phyloP scores from a whole-genome alignment of 2,329 filamentous ascomycete genomes.

The Fusarium ambrosium region DNA sequence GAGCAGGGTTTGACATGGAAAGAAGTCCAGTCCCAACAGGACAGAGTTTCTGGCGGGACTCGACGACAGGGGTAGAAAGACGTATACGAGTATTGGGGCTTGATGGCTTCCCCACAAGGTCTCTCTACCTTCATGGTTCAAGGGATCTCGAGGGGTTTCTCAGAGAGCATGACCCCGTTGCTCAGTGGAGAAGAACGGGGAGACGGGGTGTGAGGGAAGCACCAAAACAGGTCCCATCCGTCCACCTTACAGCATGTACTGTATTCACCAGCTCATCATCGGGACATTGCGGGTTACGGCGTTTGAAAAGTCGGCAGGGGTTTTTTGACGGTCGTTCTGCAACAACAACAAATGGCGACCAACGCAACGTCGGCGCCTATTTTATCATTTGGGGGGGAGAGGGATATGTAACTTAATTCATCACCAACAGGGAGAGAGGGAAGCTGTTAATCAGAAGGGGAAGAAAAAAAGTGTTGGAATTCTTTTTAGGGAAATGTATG shows the following conservation, averaged over 20 bases:
- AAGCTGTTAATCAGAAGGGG: constrained; percentile 21
- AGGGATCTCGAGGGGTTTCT: background rate
- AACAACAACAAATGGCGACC: constrained; percentile 33
- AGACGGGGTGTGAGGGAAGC: constrained; percentile 7
- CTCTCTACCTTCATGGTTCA: background rate
- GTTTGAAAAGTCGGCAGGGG: constrained; percentile 42
- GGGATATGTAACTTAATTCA: constrained; percentile 37
- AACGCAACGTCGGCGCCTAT: constrained; percentile 21
- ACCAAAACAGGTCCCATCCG: constrained; percentile 16
- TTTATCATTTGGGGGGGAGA: constrained; percentile 24
- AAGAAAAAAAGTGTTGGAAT: constrained; percentile 8
- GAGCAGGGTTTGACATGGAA: constrained; percentile 25
- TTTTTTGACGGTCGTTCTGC: constrained; percentile 35
- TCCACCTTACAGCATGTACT: constrained; percentile 39
- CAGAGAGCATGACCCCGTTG: background rate
- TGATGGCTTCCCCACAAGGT: background rate
- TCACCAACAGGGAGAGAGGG: constrained; percentile 12
- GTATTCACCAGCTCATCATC: constrained; percentile 40
- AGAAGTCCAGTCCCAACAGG: background rate
- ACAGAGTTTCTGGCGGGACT: constrained; percentile 8
- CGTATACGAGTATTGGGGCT: background rate
- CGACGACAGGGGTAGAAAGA: constrained; percentile 16
- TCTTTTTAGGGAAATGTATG: constrained; percentile 12
- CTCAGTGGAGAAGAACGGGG: background rate
- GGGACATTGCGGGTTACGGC: constrained; percentile 38